Evolutionary conservation across 257 asterid genomes (phyloP), one percentile per base, ranked within the genome.

Genomic region (Solanum peruvianum): DNA sequence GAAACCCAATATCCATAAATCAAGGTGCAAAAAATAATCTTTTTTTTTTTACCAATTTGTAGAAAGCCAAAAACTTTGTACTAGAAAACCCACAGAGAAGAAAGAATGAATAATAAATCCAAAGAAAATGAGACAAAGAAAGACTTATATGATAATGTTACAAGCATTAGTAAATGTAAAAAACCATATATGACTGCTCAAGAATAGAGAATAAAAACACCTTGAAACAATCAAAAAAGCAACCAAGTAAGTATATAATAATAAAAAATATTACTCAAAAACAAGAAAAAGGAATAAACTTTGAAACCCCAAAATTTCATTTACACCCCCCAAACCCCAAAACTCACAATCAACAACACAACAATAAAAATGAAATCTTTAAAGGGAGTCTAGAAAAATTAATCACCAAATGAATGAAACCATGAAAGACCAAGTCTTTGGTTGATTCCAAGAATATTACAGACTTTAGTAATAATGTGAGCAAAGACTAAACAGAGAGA

Each of bases 131-230:
- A 85, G 98, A 93, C 98, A 90, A 87, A 88, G 67, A 56, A 89
- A 88, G 73, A 87, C 81, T 77, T 82, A 58, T 49, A 87, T 20
- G 88, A 49, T 70, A 86, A 86, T 47, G 87, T 90, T 58, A 89
- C 86, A 85, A 90, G 92, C 90, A 88, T 88, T 88, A 93, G 92
- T 93, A 90, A 93, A 91, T 92, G 96, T 86, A 93, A 93, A 93
- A 94, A 94, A 89, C 94, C 81, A 92, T 92, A 91, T 89, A 92
- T 90, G 95, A 95, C 98, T 93, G 98, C 99, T 95, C 96, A 92
- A 95, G 94, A 93, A 95, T 93, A 93, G 95, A 93, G 95, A 96
- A 92, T 92, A 94, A 94, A 92, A 90, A 90, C 91, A 91, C 94
- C 95, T 94, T 92, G 98, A 93, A 95, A 94, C 93, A 91, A 92